Evolutionary conservation across 2,329 filamentous ascomycete species (phyloP).

Genomic region (Colletotrichum viniferum): DNA sequence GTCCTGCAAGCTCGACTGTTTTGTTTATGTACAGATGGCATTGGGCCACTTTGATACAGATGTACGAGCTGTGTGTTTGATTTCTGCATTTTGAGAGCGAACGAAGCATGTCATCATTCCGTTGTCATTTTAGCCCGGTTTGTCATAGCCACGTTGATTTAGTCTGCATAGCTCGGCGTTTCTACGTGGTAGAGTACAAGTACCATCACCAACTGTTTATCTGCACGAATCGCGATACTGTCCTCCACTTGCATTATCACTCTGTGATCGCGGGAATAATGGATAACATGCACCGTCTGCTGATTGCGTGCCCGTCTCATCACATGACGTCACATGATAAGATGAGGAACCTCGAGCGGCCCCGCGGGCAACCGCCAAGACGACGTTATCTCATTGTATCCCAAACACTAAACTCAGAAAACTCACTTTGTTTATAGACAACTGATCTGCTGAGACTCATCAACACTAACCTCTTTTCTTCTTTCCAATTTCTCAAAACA

Average conservation of each 20-base stretch:
- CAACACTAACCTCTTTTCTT: too few species aligned
- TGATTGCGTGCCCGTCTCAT: neutral
- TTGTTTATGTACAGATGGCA: neutral
- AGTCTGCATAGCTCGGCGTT: neutral
- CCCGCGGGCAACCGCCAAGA: neutral
- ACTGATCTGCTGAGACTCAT: neutral
- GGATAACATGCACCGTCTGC: neutral
- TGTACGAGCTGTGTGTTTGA: neutral
- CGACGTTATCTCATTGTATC: neutral
- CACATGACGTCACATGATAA: conserved; percentile 14
- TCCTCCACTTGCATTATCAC: neutral
- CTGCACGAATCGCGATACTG: neutral
- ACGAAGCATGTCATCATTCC: neutral
- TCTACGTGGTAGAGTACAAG: neutral
- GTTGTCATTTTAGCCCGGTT: neutral
- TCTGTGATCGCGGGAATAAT: neutral
- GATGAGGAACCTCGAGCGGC: neutral
- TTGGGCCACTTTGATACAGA: neutral
- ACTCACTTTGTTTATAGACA: neutral
- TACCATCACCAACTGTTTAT: neutral
- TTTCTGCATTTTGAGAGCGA: neutral
- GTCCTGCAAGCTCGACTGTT: neutral
- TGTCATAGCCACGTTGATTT: neutral
- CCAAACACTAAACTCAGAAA: neutral
- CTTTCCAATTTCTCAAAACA: neutral